Percentiles rank a stretch among this genome's conserved stretches.
phyloP scores from a whole-genome alignment of 768 basidiomycete species.

The Suillus placidus region DNA sequence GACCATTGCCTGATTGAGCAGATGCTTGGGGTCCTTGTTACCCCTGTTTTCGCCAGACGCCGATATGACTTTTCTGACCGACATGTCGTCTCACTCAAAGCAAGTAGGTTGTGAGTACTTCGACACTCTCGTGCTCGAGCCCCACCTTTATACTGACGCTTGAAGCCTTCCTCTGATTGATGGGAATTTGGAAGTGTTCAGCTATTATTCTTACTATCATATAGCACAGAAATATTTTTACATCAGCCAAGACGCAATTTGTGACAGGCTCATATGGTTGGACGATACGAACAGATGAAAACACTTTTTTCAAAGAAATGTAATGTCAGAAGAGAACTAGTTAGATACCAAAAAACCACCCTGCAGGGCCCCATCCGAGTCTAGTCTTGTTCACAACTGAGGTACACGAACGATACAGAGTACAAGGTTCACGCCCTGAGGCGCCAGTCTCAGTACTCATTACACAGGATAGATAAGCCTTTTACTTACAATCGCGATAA shows the following conservation, averaged over 20 bases:
- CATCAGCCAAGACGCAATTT: neutral
- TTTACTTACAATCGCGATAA: slow-evolving; percentile 38
- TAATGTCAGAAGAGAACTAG: neutral
- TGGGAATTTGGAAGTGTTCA: neutral
- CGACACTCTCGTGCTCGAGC: neutral
- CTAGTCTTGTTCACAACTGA: neutral
- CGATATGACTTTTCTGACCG: neutral
- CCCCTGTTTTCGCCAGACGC: neutral
- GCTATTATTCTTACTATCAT: neutral
- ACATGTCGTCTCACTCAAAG: neutral
- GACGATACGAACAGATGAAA: neutral
- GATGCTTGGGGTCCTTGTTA: neutral
- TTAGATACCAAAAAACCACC: neutral
- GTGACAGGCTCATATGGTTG: neutral
- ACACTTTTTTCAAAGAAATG: neutral
- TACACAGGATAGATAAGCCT: neutral
- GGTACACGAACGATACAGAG: slow-evolving; percentile 24
- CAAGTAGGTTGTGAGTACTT: neutral
- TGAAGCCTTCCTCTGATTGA: neutral
- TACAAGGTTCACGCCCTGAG: slow-evolving; percentile 23
- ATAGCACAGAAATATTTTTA: neutral
- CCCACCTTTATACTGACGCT: neutral
- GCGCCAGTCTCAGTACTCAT: neutral
- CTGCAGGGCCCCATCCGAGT: neutral
- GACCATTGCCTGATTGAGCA: neutral